Percentiles rank a stretch among this genome's conserved stretches.
Evolutionary conservation across 2,329 filamentous ascomycete genomes (phyloP).

Genomic region (Ceratocystis eucalypticola): DNA sequence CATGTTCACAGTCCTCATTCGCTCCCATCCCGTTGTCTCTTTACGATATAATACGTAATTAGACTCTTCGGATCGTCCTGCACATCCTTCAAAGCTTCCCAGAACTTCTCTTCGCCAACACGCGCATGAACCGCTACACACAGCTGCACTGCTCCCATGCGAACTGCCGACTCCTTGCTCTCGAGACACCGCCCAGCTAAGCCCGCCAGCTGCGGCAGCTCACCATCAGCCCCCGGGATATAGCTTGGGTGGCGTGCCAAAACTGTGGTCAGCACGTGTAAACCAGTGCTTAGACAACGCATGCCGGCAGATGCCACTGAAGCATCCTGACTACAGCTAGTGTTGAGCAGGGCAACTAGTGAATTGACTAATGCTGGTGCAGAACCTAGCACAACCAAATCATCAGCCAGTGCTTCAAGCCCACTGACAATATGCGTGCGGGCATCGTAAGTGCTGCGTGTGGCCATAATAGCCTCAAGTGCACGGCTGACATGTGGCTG

Average conservation of each 20-base stretch:
- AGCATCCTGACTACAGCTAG: constrained; percentile 27
- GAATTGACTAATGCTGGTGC: constrained; percentile 45
- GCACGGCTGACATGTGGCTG: constrained; percentile 53
- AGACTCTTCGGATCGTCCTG: constrained; percentile 62
- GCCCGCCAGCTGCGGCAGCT: constrained; percentile 38
- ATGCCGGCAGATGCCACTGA: constrained; percentile 30
- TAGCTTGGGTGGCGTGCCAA: constrained; percentile 37
- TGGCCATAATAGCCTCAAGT: constrained; percentile 51
- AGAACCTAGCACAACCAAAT: constrained; percentile 54
- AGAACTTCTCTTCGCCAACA: constrained; percentile 50
- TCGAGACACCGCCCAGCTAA: constrained; percentile 46
- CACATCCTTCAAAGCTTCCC: constrained; percentile 50
- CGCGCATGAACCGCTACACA: constrained; percentile 56
- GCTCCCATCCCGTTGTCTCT: constrained; percentile 43
- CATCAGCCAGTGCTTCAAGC: constrained; percentile 58
- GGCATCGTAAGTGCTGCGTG: constrained; percentile 52
- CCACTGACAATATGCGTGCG: constrained; percentile 60
- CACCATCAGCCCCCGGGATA: constrained; percentile 34
- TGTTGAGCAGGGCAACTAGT: constrained; percentile 36
- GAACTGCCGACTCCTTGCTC: constrained; percentile 46
- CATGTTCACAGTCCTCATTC: not conserved
- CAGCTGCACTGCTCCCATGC: constrained; percentile 68
- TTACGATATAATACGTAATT: constrained; percentile 70
- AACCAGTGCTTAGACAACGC: constrained; percentile 46
- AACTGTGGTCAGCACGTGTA: constrained; percentile 48